Percentiles rank a stretch among this genome's conserved stretches.
Conservation (phyloP, 352 stramenopile genomes). For the Pythium biforme region DNA sequence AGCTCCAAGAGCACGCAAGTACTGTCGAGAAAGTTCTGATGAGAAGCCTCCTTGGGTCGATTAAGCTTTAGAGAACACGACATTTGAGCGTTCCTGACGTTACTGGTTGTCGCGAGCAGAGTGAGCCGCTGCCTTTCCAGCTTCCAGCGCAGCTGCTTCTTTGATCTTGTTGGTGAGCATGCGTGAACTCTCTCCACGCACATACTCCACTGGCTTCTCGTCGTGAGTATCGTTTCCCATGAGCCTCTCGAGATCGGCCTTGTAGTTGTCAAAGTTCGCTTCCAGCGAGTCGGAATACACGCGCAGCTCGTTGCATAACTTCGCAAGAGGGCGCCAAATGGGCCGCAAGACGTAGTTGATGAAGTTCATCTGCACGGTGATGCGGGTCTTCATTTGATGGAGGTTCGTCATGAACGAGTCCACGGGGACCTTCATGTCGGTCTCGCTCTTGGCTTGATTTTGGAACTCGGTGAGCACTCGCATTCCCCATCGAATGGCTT, state of each 20-base stretch:
- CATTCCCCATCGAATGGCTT: constrained; percentile 52
- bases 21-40: constrained; percentile 43
- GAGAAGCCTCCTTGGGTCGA: not conserved
- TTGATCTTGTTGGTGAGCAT: constrained; percentile 24
- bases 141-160: constrained; percentile 8
- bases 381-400: constrained; percentile 43
- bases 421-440: constrained; percentile 43
- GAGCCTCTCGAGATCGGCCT: constrained; percentile 52
- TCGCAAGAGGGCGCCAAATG: constrained; percentile 59
- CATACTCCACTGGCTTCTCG: constrained; percentile 31
- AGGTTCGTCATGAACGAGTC: constrained; percentile 79
- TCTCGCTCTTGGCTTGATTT: constrained; percentile 54
- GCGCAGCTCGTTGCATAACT: constrained; percentile 46
- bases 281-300: constrained; percentile 61
- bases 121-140: not conserved
- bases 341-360: constrained; percentile 75
- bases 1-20: constrained; percentile 78
- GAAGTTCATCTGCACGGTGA: constrained; percentile 72
- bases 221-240: constrained; percentile 27
- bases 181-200: constrained; percentile 45
- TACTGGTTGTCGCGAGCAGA: too few species aligned
- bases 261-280: constrained; percentile 62
- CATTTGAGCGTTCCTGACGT: too few species aligned
- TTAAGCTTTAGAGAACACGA: not conserved
- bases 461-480: constrained; percentile 77